Evolutionary conservation across 176 grass and related monocot genomes (phyloP).

Genomic region (Hordeum marinum): DNA sequence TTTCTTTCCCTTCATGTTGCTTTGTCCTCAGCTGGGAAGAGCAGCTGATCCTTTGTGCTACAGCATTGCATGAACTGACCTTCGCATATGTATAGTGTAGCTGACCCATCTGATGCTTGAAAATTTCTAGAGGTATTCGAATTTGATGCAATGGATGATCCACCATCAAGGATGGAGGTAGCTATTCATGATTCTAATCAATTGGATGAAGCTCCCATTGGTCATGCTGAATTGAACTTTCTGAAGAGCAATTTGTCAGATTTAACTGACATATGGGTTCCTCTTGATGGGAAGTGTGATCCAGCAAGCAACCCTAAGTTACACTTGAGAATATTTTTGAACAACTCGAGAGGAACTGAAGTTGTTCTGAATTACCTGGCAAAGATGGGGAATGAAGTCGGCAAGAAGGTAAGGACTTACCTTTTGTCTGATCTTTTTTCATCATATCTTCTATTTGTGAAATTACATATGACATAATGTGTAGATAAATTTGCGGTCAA

Average conservation of each 20-base stretch:
- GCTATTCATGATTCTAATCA: conserved; percentile 76
- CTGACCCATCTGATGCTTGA: conserved; percentile 26
- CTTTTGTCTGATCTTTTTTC: not conserved
- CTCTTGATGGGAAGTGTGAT: conserved; percentile 78
- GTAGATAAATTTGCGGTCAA: conserved; percentile 84
- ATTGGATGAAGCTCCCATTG: conserved; percentile 58
- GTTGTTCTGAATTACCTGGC: conserved; percentile 76
- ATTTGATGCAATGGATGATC: conserved; percentile 96
- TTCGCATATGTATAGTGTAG: not conserved
- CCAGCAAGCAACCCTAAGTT: conserved; percentile 72
- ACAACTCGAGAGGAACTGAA: conserved; percentile 81
- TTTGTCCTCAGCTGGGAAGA: not conserved
- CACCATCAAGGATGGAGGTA: conserved; percentile 84
- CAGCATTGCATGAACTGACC: not conserved
- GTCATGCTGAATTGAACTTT: conserved; percentile 85
- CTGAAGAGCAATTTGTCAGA: conserved; percentile 77
- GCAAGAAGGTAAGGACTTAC: conserved; percentile 64
- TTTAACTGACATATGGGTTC: conserved; percentile 78
- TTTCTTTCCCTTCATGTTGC: conserved; percentile 12
- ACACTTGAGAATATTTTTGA: conserved; percentile 80
- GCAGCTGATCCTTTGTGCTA: not conserved
- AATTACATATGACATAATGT: not conserved
- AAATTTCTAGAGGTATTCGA: conserved; percentile 83
- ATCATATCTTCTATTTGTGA: not conserved
- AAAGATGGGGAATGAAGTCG: conserved; percentile 93